A percentile compares a stretch with the other conserved stretches of the same genome.
Conservation (phyloP, 495 filamentous ascomycete species). For the Aspergillus ellipticus region DNA sequence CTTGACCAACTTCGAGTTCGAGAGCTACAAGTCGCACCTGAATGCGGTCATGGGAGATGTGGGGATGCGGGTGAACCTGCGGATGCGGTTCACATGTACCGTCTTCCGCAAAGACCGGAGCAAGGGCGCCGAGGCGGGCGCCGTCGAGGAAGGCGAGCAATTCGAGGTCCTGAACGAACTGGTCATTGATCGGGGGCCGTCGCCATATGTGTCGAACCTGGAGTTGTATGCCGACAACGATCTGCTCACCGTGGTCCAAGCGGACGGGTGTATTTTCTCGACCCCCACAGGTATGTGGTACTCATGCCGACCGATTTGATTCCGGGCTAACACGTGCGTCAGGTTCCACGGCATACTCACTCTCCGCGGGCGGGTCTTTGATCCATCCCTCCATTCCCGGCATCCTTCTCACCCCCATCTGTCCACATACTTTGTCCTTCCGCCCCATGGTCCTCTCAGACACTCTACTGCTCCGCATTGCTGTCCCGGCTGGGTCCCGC, state of each 20-base stretch:
- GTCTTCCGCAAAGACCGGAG: conserved; percentile 64
- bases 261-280: conserved; percentile 95
- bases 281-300: conserved; percentile 72
- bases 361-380: conserved; percentile 91
- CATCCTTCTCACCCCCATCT: conserved; percentile 96
- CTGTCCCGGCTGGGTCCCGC: conserved; percentile 76
- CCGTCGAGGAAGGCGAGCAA: conserved; percentile 73
- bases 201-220: conserved; percentile 92
- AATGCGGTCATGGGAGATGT: conserved; percentile 83
- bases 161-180: conserved; percentile 97
- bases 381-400: conserved; percentile 97
- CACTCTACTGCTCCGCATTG: conserved; percentile 82
- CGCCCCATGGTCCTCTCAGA: conserved; percentile 98
- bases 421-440: conserved; percentile 94
- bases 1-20: conserved; percentile 88
- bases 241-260: conserved; percentile 89
- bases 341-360: conserved; percentile 91
- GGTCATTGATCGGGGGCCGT: conserved; percentile 94
- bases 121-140: conserved; percentile 40
- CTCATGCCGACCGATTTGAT: neutral
- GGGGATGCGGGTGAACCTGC: conserved; percentile 91
- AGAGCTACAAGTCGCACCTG: conserved; percentile 73
- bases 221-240: conserved; percentile 93
- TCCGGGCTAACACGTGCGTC: conserved; percentile 8
- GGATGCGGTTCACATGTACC: conserved; percentile 97